Base-by-base conservation (phyloP, 108 stramenopile species). In the Nitzschia putrida region DNA sequence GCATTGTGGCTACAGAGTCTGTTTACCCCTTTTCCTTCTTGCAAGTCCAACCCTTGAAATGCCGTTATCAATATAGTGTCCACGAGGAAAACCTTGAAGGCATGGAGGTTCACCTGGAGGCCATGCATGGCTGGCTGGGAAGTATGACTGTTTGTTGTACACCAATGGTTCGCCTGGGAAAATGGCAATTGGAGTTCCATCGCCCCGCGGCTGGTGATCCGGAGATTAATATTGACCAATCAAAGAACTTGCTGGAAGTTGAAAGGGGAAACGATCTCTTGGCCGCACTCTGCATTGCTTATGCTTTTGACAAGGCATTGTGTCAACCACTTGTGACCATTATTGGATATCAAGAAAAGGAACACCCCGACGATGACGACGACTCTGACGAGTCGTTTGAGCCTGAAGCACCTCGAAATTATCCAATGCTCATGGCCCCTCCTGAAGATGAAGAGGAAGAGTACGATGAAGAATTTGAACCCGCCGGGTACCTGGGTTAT, bases 101-200 rank as follows among this genome's bases (percentile, higher is more conserved):
- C 0, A 74, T 59, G 47, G 73, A 74, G 8, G 38, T 39, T 10
- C 66, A 67, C 22, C 39, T 74, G 23, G 66, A 74, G 41, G 73
- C 73, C 0, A 74, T 74, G 73, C 73, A 81, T 60, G 76, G 75
- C 3, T 81, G 80, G 80, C 39, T 76, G 47, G 80, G 80, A 37
- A 76, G 77, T 51, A 81, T 81, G 80, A 76, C 66, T 16, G 72
- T 76, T 39, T 81, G 80, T 51, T 81, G 80, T 52, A 81, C 80
- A 5, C 69, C 69, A 11, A 72, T 71, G 57, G 69, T 81, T 22
- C 75, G 80, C 8, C 66, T 68, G 29, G 80, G 80, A 61, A 76
- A 72, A 37, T 81, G 74, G 74, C 70, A 77, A 23, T 8, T 71
- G 21, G 71, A 76, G 18, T 81, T 81, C 41, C 64, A 76, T 16